Conservation (phyloP, 108 stramenopile genomes). For the Cyclotella cryptica region DNA sequence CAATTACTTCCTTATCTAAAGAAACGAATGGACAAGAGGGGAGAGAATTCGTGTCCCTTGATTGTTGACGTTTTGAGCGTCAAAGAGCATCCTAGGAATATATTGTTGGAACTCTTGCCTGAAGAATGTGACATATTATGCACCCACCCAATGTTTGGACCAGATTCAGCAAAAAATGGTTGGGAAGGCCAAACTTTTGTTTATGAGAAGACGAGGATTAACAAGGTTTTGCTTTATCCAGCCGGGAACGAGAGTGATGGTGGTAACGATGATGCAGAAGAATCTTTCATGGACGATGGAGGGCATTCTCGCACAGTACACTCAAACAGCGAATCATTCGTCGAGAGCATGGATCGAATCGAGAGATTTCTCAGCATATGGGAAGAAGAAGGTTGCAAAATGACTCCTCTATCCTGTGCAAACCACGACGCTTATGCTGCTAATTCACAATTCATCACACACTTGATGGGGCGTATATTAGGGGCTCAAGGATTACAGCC, state of each 20-base stretch:
- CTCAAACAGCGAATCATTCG: slow-evolving; percentile 70
- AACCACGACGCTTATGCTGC: slow-evolving; percentile 96
- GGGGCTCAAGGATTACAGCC: slow-evolving; percentile 85
- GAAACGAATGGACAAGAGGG: slow-evolving; percentile 45
- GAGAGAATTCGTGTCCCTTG: slow-evolving; percentile 69
- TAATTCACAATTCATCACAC: slow-evolving; percentile 98
- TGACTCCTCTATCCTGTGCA: slow-evolving; percentile 95
- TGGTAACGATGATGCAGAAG: slow-evolving; percentile 25
- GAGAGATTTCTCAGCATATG: slow-evolving; percentile 96
- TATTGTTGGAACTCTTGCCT: slow-evolving; percentile 87
- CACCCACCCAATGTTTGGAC: slow-evolving; percentile 99
- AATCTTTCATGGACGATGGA: slow-evolving; percentile 19
- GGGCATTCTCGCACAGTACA: slow-evolving; percentile 57
- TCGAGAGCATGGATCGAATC: slow-evolving; percentile 78
- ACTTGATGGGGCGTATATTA: slow-evolving; percentile 97
- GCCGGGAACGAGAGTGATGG: not conserved
- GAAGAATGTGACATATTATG: slow-evolving; percentile 91
- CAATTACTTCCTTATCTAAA: slow-evolving; percentile 50
- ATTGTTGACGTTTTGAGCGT: slow-evolving; percentile 97
- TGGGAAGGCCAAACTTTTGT: slow-evolving; percentile 96
- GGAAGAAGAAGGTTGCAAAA: slow-evolving; percentile 97
- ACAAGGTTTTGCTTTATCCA: slow-evolving; percentile 55
- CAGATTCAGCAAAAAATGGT: slow-evolving; percentile 55
- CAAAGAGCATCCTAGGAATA: slow-evolving; percentile 93
- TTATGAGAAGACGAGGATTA: slow-evolving; percentile 92